These are phyloP conservation scores for Pyrenophora graminea DNA, from an alignment of 2,329 filamentous ascomycete species.

Conservation along the genomic window DNA sequence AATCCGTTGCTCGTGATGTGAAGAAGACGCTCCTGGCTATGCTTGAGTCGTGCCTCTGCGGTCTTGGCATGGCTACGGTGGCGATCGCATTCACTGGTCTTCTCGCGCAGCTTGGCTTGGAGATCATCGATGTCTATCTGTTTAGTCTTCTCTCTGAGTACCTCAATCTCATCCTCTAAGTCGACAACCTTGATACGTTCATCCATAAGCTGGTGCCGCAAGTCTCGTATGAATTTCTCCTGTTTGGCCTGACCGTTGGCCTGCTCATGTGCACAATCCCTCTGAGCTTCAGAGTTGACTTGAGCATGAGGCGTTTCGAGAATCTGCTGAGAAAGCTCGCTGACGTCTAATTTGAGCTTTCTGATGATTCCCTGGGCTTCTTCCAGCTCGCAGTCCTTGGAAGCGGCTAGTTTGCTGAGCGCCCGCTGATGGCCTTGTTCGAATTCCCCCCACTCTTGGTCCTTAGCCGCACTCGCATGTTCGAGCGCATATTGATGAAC, in stretches of 20 bases:
- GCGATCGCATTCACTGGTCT: conserved; percentile 23
- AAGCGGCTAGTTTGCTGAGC: not conserved
- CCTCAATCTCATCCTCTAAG: conserved; percentile 20
- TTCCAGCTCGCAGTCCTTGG: not conserved
- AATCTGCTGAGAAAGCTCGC: conserved; percentile 1
- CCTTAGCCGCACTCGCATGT: too few relatives aligned
- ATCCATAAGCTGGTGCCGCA: conserved; percentile 15
- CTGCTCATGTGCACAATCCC: conserved; percentile 3
- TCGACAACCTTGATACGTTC: conserved; percentile 13
- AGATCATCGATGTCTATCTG: conserved; percentile 10
- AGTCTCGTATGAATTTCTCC: conserved; percentile 14
- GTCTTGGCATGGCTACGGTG: conserved; percentile 22
- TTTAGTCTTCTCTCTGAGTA: conserved; percentile 8
- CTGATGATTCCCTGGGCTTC: too few relatives aligned
- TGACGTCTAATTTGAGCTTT: not conserved
- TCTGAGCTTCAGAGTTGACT: conserved; percentile 4
- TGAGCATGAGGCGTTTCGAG: conserved; percentile 3
- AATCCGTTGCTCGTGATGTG: conserved; percentile 16
- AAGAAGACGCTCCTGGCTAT: conserved; percentile 11
- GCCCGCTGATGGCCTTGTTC: too few relatives aligned
- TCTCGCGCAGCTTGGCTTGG: conserved; percentile 22
- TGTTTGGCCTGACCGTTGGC: conserved; percentile 12
- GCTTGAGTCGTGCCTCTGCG: conserved; percentile 7
- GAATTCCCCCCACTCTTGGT: too few relatives aligned
- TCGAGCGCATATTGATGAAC: too few relatives aligned